These are phyloP conservation scores for Periconia sp. DNA, from an alignment of 2,329 filamentous ascomycete species.

Conservation along the genomic window DNA sequence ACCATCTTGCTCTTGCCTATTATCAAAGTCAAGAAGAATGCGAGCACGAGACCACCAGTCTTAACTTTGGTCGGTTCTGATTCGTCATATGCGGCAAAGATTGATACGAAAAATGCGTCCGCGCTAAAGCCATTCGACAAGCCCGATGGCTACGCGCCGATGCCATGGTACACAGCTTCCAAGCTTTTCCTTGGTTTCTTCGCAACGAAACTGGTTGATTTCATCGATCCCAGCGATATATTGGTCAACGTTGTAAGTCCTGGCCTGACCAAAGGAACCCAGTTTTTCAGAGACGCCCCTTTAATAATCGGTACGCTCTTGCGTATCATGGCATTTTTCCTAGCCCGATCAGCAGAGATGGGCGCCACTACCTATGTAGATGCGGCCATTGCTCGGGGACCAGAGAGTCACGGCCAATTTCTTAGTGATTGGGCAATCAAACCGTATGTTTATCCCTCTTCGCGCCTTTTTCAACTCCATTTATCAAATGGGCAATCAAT, in stretches of 20 bases:
- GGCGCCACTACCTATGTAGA: constrained; percentile 53
- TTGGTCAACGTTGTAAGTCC: constrained; percentile 51
- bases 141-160: neutral
- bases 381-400: constrained; percentile 48
- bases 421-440: constrained; percentile 39
- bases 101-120: neutral
- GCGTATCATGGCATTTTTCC: constrained; percentile 17
- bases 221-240: constrained; percentile 15
- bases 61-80: constrained; percentile 7
- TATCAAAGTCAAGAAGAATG: constrained; percentile 2
- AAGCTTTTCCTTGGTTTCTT: constrained; percentile 11
- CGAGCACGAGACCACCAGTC: neutral
- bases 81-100: neutral
- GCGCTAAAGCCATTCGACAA: neutral
- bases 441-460: constrained; percentile 43
- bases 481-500: neutral
- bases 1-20: constrained; percentile 48
- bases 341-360: constrained; percentile 35
- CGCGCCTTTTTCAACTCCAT: neutral
- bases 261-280: constrained; percentile 47
- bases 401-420: constrained; percentile 49
- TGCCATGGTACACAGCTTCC: constrained; percentile 4
- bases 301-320: neutral
- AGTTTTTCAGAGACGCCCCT: constrained; percentile 27
- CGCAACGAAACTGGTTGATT: constrained; percentile 6